Evolutionary conservation across 1,139 yeast genomes (phyloP).

Genomic region (Protomyces macrosporus): DNA sequence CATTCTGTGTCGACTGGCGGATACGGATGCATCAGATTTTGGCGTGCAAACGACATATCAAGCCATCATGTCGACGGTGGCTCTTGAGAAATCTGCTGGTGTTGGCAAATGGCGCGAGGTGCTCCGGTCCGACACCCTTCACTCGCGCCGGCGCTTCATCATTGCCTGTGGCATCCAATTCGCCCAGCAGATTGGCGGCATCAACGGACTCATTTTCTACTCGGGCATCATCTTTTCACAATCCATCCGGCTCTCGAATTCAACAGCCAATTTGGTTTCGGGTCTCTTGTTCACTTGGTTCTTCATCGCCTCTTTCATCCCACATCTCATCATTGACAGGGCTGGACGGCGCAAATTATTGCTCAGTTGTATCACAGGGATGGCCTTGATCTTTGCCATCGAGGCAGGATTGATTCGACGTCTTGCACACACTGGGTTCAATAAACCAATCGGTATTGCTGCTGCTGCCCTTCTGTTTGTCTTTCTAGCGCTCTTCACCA

Average conservation of each 20-base stretch:
- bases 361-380: conserved; percentile 67
- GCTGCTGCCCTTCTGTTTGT: conserved; percentile 30
- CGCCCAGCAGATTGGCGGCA: conserved; percentile 90
- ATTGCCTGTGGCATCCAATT: conserved; percentile 87
- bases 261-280: conserved; percentile 83
- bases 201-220: conserved; percentile 59
- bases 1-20: conserved; percentile 47
- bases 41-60: conserved; percentile 50
- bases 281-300: conserved; percentile 81
- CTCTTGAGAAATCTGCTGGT: conserved; percentile 73
- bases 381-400: conserved; percentile 50
- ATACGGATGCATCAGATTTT: conserved; percentile 30
- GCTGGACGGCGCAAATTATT: conserved; percentile 89
- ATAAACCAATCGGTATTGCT: conserved; percentile 25
- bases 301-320: conserved; percentile 70
- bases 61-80: conserved; percentile 71
- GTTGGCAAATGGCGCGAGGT: conserved; percentile 57
- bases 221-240: conserved; percentile 39
- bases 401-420: conserved; percentile 11
- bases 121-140: conserved; percentile 47
- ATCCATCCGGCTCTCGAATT: conserved; percentile 81
- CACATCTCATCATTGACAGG: conserved; percentile 82
- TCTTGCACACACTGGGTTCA: conserved; percentile 8
- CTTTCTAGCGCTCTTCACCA: conserved; percentile 30
- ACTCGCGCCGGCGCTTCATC: conserved; percentile 70